Evolutionary conservation across 768 basidiomycete genomes (phyloP), one percentile per base, ranked within the genome.

Genomic region (Lactifluus piperatus): DNA sequence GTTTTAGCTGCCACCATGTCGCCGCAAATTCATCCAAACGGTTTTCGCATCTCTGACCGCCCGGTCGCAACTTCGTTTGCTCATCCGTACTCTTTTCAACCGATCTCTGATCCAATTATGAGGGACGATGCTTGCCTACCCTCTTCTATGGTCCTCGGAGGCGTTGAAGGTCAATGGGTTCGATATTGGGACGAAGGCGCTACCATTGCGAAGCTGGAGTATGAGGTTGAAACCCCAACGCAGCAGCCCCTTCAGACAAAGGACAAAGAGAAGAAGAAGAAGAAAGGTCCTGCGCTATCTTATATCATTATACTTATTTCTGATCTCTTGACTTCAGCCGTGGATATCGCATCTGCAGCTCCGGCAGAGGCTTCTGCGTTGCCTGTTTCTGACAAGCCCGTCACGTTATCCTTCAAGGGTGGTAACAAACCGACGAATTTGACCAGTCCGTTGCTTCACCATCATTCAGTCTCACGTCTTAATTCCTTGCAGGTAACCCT

Each of bases 31-130:
- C 92, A 97, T 70, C 94, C 95, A 0, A 82, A 84, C n/a, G 95
- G 95, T 5, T 97, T 97, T 73, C 80, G 91, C 8, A 95, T 98
- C 48, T 89, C 89, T 3, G 86, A 91, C 67, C 81, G 84, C 30
- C 88, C 93, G 1, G 88, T 94, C 11, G 94, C 94, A 10, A 85
- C 88, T 8, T 95, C 94, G 14, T 97, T 97, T 71, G 92, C 92
- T 46, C 90, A 94, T 72, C 84, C 88, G 1, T 85, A 90, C 67
- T 91, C 94, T 26, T 97, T 95, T 71, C 85, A 91, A 67, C 86
- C 85, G 24, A 78, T 91, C 24, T 78, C 84, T 22, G 87, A 92
- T 64, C 78, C 84, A 64, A 79, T 87, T 65, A 76, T 82, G 50
- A 81, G 85, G 32, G 91, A 93, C 67, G 91, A 91, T 61, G 81